Conservation (phyloP, 352 stramenopile species). For the Globisporangium emineosum region DNA sequence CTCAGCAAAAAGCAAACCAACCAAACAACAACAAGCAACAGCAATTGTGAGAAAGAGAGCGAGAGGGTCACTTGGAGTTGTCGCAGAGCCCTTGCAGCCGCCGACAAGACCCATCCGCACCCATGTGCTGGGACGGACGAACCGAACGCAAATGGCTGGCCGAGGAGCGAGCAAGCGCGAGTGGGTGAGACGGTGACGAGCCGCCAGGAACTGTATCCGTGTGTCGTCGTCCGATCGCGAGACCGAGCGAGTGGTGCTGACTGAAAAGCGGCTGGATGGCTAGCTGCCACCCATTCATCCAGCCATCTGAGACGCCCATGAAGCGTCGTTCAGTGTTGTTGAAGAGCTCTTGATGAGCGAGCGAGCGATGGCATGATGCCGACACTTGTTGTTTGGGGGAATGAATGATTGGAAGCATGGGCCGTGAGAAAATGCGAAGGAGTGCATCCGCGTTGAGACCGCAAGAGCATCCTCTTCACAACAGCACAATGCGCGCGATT, state of each 20-base stretch:
- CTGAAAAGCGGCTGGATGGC: not conserved
- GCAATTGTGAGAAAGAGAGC: not conserved
- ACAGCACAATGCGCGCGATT: slow-evolving; percentile 1
- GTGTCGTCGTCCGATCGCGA: not conserved
- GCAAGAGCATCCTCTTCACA: not conserved
- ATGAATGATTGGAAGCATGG: not conserved
- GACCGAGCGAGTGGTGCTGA: not conserved
- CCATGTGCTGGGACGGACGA: not conserved
- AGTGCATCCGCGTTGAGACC: not conserved
- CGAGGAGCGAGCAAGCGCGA: not conserved
- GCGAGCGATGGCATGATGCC: not conserved
- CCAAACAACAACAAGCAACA: not conserved
- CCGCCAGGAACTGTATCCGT: not conserved
- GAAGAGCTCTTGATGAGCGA: not conserved
- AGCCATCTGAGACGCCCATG: not conserved
- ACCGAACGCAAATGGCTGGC: not conserved
- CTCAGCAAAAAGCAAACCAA: not conserved
- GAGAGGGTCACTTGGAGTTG: not conserved
- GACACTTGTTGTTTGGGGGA: too few species aligned
- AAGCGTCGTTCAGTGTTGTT: not conserved
- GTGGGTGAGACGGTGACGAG: not conserved
- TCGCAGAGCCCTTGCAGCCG: not conserved
- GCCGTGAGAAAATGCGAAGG: not conserved
- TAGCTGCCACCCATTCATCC: not conserved
- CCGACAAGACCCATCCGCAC: not conserved